Conservation (phyloP, 257 asterid species). For the Capsicum chinense region DNA sequence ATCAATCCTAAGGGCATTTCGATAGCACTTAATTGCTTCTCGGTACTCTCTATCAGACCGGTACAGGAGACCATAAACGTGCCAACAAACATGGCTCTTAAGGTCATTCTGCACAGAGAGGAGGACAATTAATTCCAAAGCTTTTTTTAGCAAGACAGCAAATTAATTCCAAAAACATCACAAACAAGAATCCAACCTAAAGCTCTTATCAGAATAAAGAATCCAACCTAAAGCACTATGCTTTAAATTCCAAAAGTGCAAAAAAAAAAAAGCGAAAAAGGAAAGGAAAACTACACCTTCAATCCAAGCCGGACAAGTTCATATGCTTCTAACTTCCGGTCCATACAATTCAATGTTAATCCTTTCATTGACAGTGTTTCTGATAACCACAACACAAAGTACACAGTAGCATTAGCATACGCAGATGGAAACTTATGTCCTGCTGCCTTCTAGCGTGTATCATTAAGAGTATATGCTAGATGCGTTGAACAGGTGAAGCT, state of each 20-base stretch:
- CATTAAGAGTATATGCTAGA: background rate
- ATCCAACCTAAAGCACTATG: background rate
- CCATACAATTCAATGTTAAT: constrained; percentile 94
- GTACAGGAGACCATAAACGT: constrained; percentile 94
- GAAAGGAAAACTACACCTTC: constrained; percentile 57
- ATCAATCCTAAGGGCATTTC: constrained; percentile 94
- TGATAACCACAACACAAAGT: constrained; percentile 37
- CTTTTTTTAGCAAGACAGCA: too few relatives aligned
- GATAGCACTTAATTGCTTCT: constrained; percentile 97
- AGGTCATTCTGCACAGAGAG: constrained; percentile 89
- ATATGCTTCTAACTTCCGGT: constrained; percentile 95
- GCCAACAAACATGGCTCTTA: constrained; percentile 99
- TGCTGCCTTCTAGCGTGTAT: constrained; percentile 11
- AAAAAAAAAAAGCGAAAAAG: background rate
- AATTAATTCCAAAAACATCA: constrained; percentile 31
- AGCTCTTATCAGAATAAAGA: background rate
- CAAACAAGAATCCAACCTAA: constrained; percentile 17
- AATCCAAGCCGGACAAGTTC: constrained; percentile 98
- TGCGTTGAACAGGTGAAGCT: background rate
- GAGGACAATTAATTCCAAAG: constrained; percentile 35
- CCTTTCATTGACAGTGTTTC: constrained; percentile 99
- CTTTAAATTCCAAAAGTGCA: background rate
- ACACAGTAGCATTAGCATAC: constrained; percentile 20
- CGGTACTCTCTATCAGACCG: constrained; percentile 98
- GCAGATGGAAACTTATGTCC: background rate